Evolutionary conservation across 768 basidiomycete species (phyloP), one percentile per base, ranked within the genome.

Genomic region (Boletus speciosus): DNA sequence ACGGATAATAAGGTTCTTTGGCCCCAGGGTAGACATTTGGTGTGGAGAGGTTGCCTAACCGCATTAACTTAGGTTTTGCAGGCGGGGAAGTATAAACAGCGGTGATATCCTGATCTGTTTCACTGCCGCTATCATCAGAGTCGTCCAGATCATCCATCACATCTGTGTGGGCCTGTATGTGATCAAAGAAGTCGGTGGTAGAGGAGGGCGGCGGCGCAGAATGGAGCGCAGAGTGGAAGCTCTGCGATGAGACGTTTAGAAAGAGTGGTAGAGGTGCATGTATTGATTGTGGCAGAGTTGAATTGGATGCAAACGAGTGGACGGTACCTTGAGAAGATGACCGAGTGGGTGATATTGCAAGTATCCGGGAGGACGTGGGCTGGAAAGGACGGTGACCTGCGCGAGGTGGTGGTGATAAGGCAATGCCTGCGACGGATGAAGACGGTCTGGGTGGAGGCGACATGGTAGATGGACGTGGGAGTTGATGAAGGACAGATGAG

Each of bases 121-220:
- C 81, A 21, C 71, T 68, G 37, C 61, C 54, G 48, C 69, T 71
- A 51, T 78, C 78, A 25, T 77, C 77, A 47, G 81, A 82, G 23
- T 83, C 81, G 55, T 85, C 86, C 49, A 86, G 71, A 57, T 85
- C 88, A 60, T 88, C 85, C 81, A 90, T 82, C 25, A 81, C 85
- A 67, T 85, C 85, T 6, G 81, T 81, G 41, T 86, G 82, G 15
- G 78, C 72, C 60, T 89, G 85, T 42, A 90, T 83, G 56, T 73
- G 80, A 70, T 90, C 87, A 67, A 90, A 90, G 76, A 90, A 90
- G 31, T 82, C 81, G 25, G 82, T 79, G 0, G 85, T 81, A 14
- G 86, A 83, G 6, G 82, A 76, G 2, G 85, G 83, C 14, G 78
- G 80, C 14, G 86, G 85, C 34, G 81, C 84, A 40, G 83, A 82